phyloP scores from a whole-genome alignment of 768 basidiomycete species.

The Russula emetica region DNA sequence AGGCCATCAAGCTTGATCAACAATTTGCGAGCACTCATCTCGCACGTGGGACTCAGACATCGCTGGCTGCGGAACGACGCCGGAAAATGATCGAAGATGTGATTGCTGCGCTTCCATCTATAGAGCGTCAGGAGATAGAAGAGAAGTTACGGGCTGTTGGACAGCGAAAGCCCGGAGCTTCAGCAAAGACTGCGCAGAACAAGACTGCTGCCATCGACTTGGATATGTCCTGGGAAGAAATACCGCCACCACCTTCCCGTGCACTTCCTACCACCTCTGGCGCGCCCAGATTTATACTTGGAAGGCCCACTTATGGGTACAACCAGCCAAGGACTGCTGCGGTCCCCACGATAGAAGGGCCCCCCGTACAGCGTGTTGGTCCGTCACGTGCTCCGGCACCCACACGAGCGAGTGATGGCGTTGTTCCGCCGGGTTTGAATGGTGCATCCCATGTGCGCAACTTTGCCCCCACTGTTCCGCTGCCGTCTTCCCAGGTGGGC shows the following conservation, averaged over 20 bases:
- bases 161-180: conserved; percentile 5
- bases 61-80: conserved; percentile 47
- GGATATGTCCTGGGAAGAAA: conserved; percentile 64
- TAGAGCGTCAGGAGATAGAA: conserved; percentile 62
- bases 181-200: conserved; percentile 15
- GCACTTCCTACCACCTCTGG: conserved; percentile 13
- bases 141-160: conserved; percentile 40
- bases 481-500: neutral
- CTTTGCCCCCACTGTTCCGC: neutral
- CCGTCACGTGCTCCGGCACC: neutral
- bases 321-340: conserved; percentile 1
- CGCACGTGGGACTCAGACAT: conserved; percentile 37
- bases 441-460: conserved; percentile 4
- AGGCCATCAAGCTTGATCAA: conserved; percentile 74
- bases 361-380: neutral
- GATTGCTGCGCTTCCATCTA: conserved; percentile 55
- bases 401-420: neutral
- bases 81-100: conserved; percentile 66
- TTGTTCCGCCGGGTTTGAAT: conserved; percentile 13
- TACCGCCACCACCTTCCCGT: conserved; percentile 31
- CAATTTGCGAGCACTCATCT: conserved; percentile 40
- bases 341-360: neutral
- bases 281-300: conserved; percentile 21
- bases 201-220: conserved; percentile 35
- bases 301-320: conserved; percentile 15